These are phyloP conservation scores for Populus ilicifolia DNA, from an alignment of 345 rosid genomes.

Conservation along the genomic window DNA sequence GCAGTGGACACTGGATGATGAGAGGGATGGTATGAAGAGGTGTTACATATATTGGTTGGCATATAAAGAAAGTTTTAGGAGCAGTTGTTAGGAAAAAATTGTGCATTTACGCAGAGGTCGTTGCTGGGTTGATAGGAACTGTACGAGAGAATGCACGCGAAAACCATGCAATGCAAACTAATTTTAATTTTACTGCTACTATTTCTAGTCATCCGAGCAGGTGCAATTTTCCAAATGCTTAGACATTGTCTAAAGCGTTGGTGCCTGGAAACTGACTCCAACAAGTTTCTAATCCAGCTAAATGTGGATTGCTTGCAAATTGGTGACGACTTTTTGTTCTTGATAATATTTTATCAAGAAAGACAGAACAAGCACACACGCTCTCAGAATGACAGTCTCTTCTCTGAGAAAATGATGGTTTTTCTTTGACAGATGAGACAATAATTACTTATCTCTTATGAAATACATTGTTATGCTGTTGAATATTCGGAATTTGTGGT, in stretches of 20 bases:
- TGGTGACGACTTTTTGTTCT: neutral
- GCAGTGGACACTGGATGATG: neutral
- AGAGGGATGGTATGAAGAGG: neutral
- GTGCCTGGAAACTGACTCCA: neutral
- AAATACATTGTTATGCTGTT: neutral
- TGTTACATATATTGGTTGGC: slow-evolving; percentile 24
- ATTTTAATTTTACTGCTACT: neutral
- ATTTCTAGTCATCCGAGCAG: slow-evolving; percentile 5
- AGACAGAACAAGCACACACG: neutral
- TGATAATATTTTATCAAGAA: neutral
- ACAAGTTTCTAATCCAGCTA: neutral
- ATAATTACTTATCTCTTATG: neutral
- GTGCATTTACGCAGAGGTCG: neutral
- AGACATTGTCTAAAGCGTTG: neutral
- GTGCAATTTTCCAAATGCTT: neutral
- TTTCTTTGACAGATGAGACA: neutral
- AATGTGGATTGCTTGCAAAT: neutral
- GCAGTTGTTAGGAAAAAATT: slow-evolving; percentile 59
- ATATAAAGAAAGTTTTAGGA: slow-evolving; percentile 48
- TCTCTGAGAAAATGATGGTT: neutral
- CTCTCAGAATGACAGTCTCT: neutral
- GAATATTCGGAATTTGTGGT: neutral
- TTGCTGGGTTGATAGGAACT: slow-evolving; percentile 48
- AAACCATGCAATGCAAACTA: slow-evolving; percentile 25
- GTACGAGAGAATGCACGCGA: slow-evolving; percentile 21